Conservation (phyloP, 345 rosid genomes). For the Theobroma cacao region DNA sequence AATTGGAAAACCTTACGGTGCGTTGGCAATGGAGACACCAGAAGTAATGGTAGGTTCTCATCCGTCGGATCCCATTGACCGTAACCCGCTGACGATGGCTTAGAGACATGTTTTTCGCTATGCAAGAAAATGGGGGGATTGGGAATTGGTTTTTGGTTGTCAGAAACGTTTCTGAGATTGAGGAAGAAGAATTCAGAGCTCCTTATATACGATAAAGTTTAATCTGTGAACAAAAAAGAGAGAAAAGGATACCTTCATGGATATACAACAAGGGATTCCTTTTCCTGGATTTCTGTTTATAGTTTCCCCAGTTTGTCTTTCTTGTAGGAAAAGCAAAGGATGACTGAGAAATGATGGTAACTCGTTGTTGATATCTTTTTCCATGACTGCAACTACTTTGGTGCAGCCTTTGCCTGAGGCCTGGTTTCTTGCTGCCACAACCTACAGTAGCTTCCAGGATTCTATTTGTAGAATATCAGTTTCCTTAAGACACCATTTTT, state of each 20-base stretch:
- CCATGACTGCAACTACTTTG: background rate
- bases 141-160: background rate
- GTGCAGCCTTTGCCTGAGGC: background rate
- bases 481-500: background rate
- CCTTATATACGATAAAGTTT: conserved; percentile 3
- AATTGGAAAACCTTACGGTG: conserved; percentile 39
- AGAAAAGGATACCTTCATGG: conserved; percentile 36
- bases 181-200: background rate
- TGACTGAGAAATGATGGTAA: conserved; percentile 12
- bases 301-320: background rate
- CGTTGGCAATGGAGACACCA: conserved; percentile 67
- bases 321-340: conserved; percentile 27
- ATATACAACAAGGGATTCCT: conserved; percentile 24
- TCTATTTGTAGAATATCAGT: background rate
- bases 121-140: background rate
- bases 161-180: background rate
- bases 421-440: background rate
- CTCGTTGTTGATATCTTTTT: background rate
- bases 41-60: conserved; percentile 61
- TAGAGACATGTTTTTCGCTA: conserved; percentile 12
- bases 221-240: conserved; percentile 1
- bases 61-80: conserved; percentile 57
- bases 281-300: background rate
- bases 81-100: conserved; percentile 42
- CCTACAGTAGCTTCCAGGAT: background rate